These are phyloP conservation scores for Colletotrichum zoysiae DNA, from an alignment of 2,329 filamentous ascomycete genomes.

Conservation along the genomic window DNA sequence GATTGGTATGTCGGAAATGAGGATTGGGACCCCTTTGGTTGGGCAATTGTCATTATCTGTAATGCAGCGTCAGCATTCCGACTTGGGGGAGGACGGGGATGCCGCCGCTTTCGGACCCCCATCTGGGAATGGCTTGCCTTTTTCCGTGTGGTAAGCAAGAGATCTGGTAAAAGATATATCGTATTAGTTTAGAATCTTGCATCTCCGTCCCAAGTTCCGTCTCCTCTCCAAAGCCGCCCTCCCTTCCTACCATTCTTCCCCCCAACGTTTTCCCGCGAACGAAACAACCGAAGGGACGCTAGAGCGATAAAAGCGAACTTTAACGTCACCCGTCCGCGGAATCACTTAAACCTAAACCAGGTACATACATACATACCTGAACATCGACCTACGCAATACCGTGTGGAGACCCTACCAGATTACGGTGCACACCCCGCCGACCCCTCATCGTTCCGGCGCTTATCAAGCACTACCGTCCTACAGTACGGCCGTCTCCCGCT, in stretches of 20 bases:
- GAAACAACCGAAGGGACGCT: background rate
- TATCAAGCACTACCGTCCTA: conserved; percentile 34
- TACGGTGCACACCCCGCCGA: conserved; percentile 40
- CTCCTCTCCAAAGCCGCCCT: background rate
- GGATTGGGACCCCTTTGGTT: conserved; percentile 26
- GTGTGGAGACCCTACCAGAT: conserved; percentile 23
- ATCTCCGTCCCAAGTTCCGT: conserved; percentile 17
- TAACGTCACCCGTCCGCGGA: background rate
- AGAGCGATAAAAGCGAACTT: background rate
- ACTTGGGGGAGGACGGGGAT: conserved; percentile 1
- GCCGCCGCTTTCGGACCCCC: conserved; percentile 38
- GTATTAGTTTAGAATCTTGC: conserved; percentile 10
- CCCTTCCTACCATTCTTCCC: background rate
- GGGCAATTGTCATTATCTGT: conserved; percentile 16
- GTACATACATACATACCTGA: background rate
- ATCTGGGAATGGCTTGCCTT: background rate
- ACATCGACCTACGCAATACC: conserved; percentile 25
- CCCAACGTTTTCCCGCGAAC: background rate
- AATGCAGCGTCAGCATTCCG: conserved; percentile 31
- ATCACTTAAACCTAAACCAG: conserved; percentile 8
- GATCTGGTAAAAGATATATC: conserved; percentile 24
- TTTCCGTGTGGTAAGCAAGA: conserved; percentile 26
- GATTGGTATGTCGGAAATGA: background rate
- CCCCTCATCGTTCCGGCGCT: conserved; percentile 39
- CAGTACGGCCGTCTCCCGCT: conserved; percentile 24